Evolutionary conservation across 345 rosid species (phyloP).

Genomic region (Linum trigynum): DNA sequence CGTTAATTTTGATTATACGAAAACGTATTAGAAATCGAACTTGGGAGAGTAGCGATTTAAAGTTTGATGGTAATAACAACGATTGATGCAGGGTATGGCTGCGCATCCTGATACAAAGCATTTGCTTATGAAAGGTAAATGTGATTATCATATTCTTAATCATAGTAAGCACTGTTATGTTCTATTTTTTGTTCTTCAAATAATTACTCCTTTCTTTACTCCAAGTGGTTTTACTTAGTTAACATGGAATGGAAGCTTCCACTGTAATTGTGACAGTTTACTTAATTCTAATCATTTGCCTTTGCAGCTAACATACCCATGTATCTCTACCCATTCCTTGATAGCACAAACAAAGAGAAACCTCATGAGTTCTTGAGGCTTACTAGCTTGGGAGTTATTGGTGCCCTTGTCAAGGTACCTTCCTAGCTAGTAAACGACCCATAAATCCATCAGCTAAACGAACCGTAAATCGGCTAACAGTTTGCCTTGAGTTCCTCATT

Average conservation of each 20-base stretch:
- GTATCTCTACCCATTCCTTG: constrained; percentile 43
- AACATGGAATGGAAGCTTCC: no score
- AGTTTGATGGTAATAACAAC: background rate
- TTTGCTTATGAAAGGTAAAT: constrained; percentile 37
- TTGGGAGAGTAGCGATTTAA: background rate
- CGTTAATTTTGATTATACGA: background rate
- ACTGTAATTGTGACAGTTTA: no score
- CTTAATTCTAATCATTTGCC: background rate
- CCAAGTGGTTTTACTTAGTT: no score
- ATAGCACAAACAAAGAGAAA: constrained; percentile 21
- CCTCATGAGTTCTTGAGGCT: constrained; percentile 43
- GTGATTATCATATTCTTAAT: background rate
- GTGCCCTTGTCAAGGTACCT: constrained; percentile 48
- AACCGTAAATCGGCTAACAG: background rate
- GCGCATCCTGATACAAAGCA: constrained; percentile 39
- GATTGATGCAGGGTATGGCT: constrained; percentile 40
- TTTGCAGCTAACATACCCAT: constrained; percentile 38
- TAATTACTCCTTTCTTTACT: no score
- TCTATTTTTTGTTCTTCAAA: background rate
- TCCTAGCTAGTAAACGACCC: background rate
- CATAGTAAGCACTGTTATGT: background rate
- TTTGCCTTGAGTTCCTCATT: background rate
- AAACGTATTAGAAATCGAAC: background rate
- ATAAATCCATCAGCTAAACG: background rate
- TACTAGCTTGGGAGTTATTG: constrained; percentile 54